Base-by-base conservation (phyloP, 1,139 yeast species). In the Kodamaea alishanica region DNA sequence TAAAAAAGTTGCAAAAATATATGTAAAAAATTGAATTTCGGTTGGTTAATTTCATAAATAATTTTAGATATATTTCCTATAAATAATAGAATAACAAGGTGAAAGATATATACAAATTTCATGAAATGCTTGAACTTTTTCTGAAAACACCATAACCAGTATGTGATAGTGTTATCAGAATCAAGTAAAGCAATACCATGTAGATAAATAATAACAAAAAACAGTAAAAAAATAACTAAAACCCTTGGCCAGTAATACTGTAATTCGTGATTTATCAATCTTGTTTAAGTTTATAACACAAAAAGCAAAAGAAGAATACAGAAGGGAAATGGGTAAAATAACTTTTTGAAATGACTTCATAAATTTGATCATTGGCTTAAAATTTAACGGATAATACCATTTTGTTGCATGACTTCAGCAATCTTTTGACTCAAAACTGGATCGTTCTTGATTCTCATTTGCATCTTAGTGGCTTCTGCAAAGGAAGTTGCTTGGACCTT, bases 401-500 rank as follows among this genome's bases (percentile, higher is more conserved):
- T 44, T 50, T 62, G 66, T 52, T 65, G 63, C 73, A 70, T 67
- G 42, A 68, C 65, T 51, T 71, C 75, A 41, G 61, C 62, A 50
- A 71, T 70, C 57, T 69, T 71, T 41, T 58, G 58, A 38, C 70
- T 61, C 58, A 84, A 72, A 28, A 73, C 62, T 35, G 87, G 85
- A 59, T 84, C 92, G 39, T 74, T 65, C 62, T 75, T 81, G 51
- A 85, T 77, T 60, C 79, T 79, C 56, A 79, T 69, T 70, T 86
- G 95, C 72, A 85, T 79, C 63, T 84, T 84, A 38, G 89, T 80
- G 46, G 96, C 97, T 67, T 88, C 97, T 45, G 95, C 94, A 56
- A 87, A 86, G 27, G 95, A 84, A 47, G 89, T 82, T 41, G 96
- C 95, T 69, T 89, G 97, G 44, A 85, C 73, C 69, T 89, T 85